A percentile compares a stretch with the other conserved stretches of the same genome.
These are phyloP conservation scores for Ophiocordyceps sinensis DNA, from an alignment of 2,329 filamentous ascomycete genomes.

Conservation along the genomic window DNA sequence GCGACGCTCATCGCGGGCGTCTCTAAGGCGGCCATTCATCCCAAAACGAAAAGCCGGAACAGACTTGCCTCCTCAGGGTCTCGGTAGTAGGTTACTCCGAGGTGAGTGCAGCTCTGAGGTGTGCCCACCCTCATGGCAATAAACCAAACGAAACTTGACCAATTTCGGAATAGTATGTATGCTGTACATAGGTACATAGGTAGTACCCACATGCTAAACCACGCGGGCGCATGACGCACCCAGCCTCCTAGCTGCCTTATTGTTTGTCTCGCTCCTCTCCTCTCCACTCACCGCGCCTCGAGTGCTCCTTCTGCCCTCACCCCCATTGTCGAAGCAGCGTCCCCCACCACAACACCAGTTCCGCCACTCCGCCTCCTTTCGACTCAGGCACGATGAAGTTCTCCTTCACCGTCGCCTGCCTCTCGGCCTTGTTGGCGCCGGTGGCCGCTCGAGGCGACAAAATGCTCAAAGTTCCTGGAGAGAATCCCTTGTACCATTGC, in stretches of 20 bases:
- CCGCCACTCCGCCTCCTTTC: background rate
- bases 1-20: no score
- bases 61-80: no score
- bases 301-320: background rate
- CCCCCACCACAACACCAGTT: background rate
- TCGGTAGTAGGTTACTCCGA: no score
- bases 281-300: background rate
- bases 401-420: constrained; percentile 27
- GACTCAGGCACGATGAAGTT: constrained; percentile 16
- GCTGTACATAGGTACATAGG: no score
- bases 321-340: background rate
- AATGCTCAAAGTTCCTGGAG: constrained; percentile 57
- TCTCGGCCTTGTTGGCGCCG: constrained; percentile 30
- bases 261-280: no score
- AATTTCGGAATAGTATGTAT: no score
- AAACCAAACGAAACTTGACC: no score
- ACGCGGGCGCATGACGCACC: constrained; percentile 25
- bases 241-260: constrained; percentile 5
- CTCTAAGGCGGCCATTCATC: no score
- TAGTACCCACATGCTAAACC: no score
- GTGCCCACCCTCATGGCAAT: no score
- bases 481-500: constrained; percentile 78
- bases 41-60: no score
- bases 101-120: no score
- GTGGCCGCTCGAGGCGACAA: constrained; percentile 29